phyloP scores from a whole-genome alignment of 2,329 filamentous ascomycete species.

The Venturia aucupariae region DNA sequence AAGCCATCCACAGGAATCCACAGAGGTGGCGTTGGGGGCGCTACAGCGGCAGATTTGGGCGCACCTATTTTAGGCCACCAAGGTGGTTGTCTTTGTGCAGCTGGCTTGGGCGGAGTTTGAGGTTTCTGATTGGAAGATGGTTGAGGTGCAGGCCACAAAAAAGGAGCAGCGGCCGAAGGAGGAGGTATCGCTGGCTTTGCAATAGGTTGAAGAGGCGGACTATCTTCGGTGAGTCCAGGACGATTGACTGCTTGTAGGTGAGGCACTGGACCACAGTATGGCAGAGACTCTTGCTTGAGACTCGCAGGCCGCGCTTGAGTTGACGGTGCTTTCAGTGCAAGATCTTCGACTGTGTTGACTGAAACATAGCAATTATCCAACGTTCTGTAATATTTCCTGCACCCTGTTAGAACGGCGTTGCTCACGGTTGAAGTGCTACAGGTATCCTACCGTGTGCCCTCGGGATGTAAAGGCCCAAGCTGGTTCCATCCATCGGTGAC shows the following conservation, averaged over 20 bases:
- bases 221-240: slow-evolving; percentile 4
- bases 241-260: neutral
- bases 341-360: slow-evolving; percentile 8
- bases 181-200: neutral
- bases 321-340: neutral
- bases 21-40: neutral
- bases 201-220: neutral
- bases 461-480: slow-evolving; percentile 7
- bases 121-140: too few relatives aligned
- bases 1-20: too few relatives aligned
- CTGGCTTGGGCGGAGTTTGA: neutral
- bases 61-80: neutral
- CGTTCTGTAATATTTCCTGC: slow-evolving; percentile 11
- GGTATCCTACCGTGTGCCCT: slow-evolving; percentile 8
- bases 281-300: neutral
- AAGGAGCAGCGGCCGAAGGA: neutral
- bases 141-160: neutral
- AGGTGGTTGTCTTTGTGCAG: neutral
- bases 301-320: neutral
- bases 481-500: slow-evolving; percentile 10
- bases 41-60: too few relatives aligned
- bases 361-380: slow-evolving; percentile 12
- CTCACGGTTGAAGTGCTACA: neutral
- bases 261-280: slow-evolving; percentile 3
- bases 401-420: neutral